These are phyloP conservation scores for Isabelozyma pseudorhagii DNA, from an alignment of 805 yeast species.

Conservation along the genomic window DNA sequence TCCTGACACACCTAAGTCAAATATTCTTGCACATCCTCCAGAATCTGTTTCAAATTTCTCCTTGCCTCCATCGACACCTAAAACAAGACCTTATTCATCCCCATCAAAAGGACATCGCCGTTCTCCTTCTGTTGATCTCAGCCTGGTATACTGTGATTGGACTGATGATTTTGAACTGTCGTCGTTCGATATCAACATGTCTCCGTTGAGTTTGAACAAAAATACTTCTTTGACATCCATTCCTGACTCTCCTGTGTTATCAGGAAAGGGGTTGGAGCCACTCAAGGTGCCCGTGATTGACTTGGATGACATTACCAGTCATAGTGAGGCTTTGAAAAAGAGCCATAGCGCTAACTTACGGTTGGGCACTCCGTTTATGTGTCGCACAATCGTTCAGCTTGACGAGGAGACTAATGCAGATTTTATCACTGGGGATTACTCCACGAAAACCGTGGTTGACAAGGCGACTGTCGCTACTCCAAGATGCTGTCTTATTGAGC, in stretches of 20 bases:
- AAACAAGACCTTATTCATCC: neutral
- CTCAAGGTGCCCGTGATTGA: neutral
- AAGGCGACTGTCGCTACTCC: neutral
- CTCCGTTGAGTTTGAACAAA: neutral
- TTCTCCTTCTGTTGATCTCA: neutral
- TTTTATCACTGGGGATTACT: neutral
- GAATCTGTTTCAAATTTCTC: neutral
- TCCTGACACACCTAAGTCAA: too few species aligned
- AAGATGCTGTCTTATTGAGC: neutral
- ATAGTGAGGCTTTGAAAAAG: slow-evolving; percentile 1
- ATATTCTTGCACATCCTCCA: too few species aligned
- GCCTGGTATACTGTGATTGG: neutral
- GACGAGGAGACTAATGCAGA: neutral
- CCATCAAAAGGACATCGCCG: neutral
- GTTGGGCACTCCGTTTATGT: slow-evolving; percentile 28
- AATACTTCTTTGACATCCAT: neutral
- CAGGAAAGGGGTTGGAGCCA: neutral
- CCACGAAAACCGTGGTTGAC: neutral
- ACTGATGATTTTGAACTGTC: too few species aligned
- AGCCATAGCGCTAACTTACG: neutral
- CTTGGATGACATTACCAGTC: slow-evolving; percentile 1
- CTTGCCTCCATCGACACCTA: neutral
- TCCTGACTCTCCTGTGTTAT: neutral
- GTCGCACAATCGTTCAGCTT: slow-evolving; percentile 16
- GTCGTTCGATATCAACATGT: neutral